These are phyloP conservation scores for Aureobasidium sp. DNA, from an alignment of 2,329 filamentous ascomycete species.

Conservation along the genomic window DNA sequence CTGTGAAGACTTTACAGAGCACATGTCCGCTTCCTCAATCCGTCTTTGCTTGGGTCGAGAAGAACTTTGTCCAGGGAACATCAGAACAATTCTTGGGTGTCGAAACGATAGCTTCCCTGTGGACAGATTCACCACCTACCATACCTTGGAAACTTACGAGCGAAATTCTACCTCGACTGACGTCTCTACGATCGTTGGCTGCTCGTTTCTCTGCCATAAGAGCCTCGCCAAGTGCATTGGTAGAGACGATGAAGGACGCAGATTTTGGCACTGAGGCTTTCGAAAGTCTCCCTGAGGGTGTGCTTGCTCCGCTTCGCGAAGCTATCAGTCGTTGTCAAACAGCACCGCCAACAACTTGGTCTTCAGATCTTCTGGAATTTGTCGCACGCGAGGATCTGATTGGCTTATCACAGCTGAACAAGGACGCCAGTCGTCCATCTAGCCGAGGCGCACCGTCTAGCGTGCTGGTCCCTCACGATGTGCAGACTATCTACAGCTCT, in stretches of 20 bases:
- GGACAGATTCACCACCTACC: not conserved
- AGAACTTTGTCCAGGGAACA: conserved; percentile 17
- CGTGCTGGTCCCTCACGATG: not conserved
- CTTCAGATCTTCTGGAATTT: conserved; percentile 59
- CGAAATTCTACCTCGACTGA: conserved; percentile 3
- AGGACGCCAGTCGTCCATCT: not conserved
- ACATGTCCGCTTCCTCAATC: not conserved
- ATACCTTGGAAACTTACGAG: not conserved
- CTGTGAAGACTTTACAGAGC: not conserved
- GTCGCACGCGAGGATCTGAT: conserved; percentile 75
- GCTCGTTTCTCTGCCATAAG: not conserved
- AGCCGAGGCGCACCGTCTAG: not conserved
- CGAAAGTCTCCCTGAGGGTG: conserved; percentile 75
- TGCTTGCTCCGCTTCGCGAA: conserved; percentile 75
- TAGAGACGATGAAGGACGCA: conserved; percentile 59
- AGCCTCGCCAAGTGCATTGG: conserved; percentile 17
- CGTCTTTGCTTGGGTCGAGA: conserved; percentile 25
- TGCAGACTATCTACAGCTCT: conserved; percentile 15
- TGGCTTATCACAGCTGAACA: conserved; percentile 44
- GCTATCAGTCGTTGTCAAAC: conserved; percentile 76
- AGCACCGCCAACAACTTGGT: conserved; percentile 72
- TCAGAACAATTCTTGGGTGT: conserved; percentile 21
- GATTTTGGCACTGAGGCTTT: conserved; percentile 60
- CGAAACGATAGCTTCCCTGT: conserved; percentile 19
- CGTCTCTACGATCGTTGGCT: not conserved